These are phyloP conservation scores for Castanea mollissima DNA, from an alignment of 306 rosid species.

Conservation along the genomic window DNA sequence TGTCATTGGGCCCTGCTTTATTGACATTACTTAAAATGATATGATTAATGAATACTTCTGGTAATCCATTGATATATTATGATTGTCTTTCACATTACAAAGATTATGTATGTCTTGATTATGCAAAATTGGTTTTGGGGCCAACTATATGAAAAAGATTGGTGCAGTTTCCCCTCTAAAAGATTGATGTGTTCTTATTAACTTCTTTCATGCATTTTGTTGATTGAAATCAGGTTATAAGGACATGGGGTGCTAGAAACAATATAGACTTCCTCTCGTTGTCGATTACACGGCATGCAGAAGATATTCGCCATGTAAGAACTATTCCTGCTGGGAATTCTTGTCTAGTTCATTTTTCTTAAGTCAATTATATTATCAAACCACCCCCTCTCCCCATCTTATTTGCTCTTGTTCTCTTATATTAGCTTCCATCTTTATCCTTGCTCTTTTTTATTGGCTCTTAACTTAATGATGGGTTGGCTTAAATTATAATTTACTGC, in stretches of 20 bases:
- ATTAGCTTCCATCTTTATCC: not conserved
- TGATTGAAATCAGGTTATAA: conserved; percentile 57
- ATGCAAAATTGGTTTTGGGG: not conserved
- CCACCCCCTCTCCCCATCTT: not conserved
- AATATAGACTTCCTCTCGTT: conserved; percentile 89
- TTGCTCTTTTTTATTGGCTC: not conserved
- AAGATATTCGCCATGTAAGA: conserved; percentile 82
- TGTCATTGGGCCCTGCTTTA: not conserved
- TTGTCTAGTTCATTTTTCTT: conserved; percentile 3
- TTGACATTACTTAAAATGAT: not conserved
- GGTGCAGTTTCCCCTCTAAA: not conserved
- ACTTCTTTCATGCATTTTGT: not conserved
- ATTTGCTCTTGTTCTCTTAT: not conserved
- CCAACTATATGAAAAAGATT: conserved; percentile 1
- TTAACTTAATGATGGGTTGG: not conserved
- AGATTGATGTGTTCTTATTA: not conserved
- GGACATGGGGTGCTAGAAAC: conserved; percentile 85
- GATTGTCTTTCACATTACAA: not conserved
- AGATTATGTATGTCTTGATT: not conserved
- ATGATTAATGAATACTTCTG: not conserved
- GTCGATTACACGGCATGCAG: conserved; percentile 76
- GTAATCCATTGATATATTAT: not conserved
- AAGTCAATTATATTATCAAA: not conserved
- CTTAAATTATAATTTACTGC: not conserved
- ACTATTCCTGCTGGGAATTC: conserved; percentile 13